Evolutionary conservation across 2,329 filamentous ascomycete species (phyloP), one percentile per base, ranked within the genome.

Genomic region (Trichophyton benhamiae): DNA sequence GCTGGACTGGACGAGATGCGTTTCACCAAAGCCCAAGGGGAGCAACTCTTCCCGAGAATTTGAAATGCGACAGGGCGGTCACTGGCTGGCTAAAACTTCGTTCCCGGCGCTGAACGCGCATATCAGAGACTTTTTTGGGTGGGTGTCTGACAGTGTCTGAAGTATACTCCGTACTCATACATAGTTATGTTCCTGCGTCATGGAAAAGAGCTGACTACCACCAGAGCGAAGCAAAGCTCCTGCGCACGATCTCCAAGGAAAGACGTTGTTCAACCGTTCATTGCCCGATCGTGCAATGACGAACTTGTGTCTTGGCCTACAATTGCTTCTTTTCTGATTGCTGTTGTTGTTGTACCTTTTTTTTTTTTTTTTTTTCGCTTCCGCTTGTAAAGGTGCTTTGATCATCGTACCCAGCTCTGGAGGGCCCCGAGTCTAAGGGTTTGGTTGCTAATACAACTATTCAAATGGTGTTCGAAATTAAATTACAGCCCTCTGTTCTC

Each of bases 401-500:
- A 80, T 92, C 91, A 65, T 91, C 52, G 96, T 87, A 72, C 89
- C 92, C 38, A 85, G 83, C 77, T 95, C 87, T 3, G 91, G 91
- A 75, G 97, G 94, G 3, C 89, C 80, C n/a, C 87, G 83, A 4
- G 84, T 92, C 76, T 94, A 55, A 55, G 49, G 49, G 49, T 36
- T 55, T 27, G 49, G 49, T 55, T 55, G n/a, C 8, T 55, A 15
- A 17, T 33, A 22, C 49, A 55, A 36, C 13, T 8, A 55, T 36
- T 55, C 13, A 9, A 27, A n/a, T 9, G 11, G 33, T 30, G 33
- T 30, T 33, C 33, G 49, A 55, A 55, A 55, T 55, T 55, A 55
- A 33, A 20, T 55, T 55, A 36, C 49, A 7, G 17, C 15, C 33
- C 33, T 13, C 33, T 5, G 17, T 33, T 20, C n/a, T 33, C 22